Percentiles rank a stretch among this genome's conserved stretches.
These are phyloP conservation scores for Didymella lethalis DNA, from an alignment of 2,329 filamentous ascomycete species.

Conservation along the genomic window DNA sequence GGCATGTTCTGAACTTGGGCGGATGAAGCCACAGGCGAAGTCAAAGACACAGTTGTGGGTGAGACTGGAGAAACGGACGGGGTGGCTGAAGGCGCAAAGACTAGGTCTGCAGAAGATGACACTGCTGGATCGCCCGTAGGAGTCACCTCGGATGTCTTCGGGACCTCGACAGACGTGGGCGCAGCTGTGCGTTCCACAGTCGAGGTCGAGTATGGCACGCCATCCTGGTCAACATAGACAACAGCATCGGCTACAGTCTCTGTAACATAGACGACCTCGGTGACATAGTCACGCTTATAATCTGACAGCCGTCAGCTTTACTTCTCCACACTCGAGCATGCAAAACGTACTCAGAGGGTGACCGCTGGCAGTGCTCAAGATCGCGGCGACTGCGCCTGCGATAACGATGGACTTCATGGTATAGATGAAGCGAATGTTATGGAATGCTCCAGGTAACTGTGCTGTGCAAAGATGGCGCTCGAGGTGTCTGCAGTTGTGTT, in stretches of 20 bases:
- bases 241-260: slow-evolving; percentile 40
- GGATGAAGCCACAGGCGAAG: slow-evolving; percentile 20
- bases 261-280: slow-evolving; percentile 44
- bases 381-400: slow-evolving; percentile 44
- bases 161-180: slow-evolving; percentile 17
- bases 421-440: slow-evolving; percentile 42
- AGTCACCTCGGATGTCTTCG: slow-evolving; percentile 23
- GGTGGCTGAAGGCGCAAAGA: slow-evolving; percentile 13
- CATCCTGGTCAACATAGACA: slow-evolving; percentile 45
- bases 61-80: slow-evolving; percentile 17
- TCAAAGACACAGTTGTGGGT: slow-evolving; percentile 16
- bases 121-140: slow-evolving; percentile 19
- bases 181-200: slow-evolving; percentile 20
- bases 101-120: slow-evolving; percentile 12
- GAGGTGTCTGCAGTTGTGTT: slow-evolving; percentile 16
- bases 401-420: slow-evolving; percentile 57
- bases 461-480: slow-evolving; percentile 29
- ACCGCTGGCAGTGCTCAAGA: slow-evolving; percentile 55
- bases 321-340: background rate
- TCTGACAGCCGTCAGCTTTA: slow-evolving; percentile 30
- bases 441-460: slow-evolving; percentile 36
- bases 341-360: slow-evolving; percentile 51
- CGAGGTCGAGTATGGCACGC: slow-evolving; percentile 38
- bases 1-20: slow-evolving; percentile 9
- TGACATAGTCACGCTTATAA: slow-evolving; percentile 43